Evolutionary conservation across 2,329 filamentous ascomycete genomes (phyloP).

Genomic region (Cyclaneusma minus): DNA sequence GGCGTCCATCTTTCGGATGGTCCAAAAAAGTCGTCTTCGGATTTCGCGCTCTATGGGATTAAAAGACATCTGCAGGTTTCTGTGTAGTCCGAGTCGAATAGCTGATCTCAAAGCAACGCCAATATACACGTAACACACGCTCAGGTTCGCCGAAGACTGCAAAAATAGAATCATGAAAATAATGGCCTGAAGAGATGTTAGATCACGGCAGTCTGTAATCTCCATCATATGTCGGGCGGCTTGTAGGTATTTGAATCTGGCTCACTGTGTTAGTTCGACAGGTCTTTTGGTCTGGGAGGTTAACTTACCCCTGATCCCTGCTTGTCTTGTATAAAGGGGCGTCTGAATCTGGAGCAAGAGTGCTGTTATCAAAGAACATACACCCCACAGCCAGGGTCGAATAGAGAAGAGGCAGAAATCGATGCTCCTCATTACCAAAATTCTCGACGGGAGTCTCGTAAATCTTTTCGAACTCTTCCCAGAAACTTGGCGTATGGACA

Average conservation of each 20-base stretch:
- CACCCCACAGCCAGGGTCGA: constrained; percentile 57
- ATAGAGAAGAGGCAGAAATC: constrained; percentile 57
- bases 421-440: constrained; percentile 47
- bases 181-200: constrained; percentile 59
- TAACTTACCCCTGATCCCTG: constrained; percentile 39
- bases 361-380: constrained; percentile 45
- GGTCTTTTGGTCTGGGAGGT: constrained; percentile 3
- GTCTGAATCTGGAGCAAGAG: constrained; percentile 24
- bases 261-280: constrained; percentile 1
- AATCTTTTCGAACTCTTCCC: constrained; percentile 58
- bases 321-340: constrained; percentile 37
- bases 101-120: constrained; percentile 63
- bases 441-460: constrained; percentile 54
- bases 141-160: constrained; percentile 64
- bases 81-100: constrained; percentile 65
- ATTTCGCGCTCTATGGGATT: constrained; percentile 48
- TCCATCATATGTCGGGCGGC: constrained; percentile 51
- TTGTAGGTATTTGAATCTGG: constrained; percentile 60
- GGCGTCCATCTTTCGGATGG: constrained; percentile 54
- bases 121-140: constrained; percentile 66
- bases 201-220: constrained; percentile 54
- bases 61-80: constrained; percentile 48
- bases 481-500: constrained; percentile 71
- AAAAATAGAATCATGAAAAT: constrained; percentile 71
- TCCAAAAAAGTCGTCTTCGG: constrained; percentile 49